These are phyloP conservation scores for Phytophthora megakarya DNA, from an alignment of 352 stramenopile genomes.

Conservation along the genomic window DNA sequence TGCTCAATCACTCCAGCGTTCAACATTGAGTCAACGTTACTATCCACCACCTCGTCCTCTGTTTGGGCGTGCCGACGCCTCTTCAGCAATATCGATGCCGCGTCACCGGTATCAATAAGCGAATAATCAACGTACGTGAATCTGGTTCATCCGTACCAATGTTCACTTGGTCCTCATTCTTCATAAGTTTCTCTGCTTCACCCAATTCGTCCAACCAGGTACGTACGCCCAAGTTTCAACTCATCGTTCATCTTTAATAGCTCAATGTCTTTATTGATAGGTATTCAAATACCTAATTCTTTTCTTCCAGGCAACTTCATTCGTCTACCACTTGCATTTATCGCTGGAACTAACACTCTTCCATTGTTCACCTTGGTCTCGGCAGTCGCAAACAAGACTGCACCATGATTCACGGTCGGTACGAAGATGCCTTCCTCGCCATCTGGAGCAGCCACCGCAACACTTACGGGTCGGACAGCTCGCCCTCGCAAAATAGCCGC, in stretches of 20 bases:
- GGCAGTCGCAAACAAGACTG: not conserved
- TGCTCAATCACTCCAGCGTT: not conserved
- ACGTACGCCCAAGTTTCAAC: not conserved
- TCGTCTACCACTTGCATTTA: not conserved
- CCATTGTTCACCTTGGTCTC: not conserved
- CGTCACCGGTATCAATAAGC: conserved; percentile 9
- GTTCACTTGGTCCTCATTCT: conserved; percentile 9
- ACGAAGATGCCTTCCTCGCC: not conserved
- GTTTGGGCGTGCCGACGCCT: not conserved
- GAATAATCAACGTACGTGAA: conserved; percentile 4
- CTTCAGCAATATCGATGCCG: not conserved
- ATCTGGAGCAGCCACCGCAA: not conserved
- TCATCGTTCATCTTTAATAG: conserved; percentile 11
- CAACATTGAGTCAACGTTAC: not conserved
- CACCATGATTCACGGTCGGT: not conserved
- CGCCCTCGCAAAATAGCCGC: not conserved
- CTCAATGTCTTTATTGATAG: not conserved
- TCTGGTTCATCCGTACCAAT: conserved; percentile 3
- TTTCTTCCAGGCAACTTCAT: not conserved
- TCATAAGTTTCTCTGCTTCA: not conserved
- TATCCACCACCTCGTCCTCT: not conserved
- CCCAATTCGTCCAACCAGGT: not conserved
- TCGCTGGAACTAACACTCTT: not conserved
- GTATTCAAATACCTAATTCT: conserved; percentile 1
- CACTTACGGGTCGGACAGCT: not conserved